A percentile compares a stretch with the other conserved stretches of the same genome.
phyloP scores from a whole-genome alignment of 768 basidiomycete species.

The Collybiopsis luxurians region DNA sequence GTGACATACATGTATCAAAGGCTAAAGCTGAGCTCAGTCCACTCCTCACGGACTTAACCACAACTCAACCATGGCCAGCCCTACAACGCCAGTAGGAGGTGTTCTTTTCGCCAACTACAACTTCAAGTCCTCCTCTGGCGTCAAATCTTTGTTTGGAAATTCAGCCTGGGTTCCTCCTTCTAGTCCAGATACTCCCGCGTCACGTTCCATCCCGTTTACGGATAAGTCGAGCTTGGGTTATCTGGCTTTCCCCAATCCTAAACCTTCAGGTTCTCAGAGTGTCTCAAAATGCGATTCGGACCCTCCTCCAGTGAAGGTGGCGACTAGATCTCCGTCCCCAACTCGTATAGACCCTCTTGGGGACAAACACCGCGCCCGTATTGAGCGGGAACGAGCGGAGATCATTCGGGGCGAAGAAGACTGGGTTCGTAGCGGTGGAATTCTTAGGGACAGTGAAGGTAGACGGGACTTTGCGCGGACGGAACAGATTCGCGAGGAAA shows the following conservation, averaged over 20 bases:
- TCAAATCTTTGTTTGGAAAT: not conserved
- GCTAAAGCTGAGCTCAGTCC: no score
- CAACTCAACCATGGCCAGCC: no score
- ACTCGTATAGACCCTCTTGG: not conserved
- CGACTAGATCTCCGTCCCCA: not conserved
- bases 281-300: not conserved
- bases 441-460: conserved; percentile 49
- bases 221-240: conserved; percentile 1
- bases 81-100: not conserved
- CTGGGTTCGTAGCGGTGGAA: conserved; percentile 59
- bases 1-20: no score
- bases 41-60: no score
- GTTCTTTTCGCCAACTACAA: conserved; percentile 1
- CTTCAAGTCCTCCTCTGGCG: not conserved
- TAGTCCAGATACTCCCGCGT: not conserved
- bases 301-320: not conserved
- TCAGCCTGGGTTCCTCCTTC: conserved; percentile 1
- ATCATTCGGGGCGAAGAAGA: conserved; percentile 42
- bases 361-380: not conserved
- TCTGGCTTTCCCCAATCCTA: not conserved
- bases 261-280: not conserved
- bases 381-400: not conserved
- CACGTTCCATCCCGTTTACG: not conserved
- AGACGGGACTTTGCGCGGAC: conserved; percentile 51
- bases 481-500: conserved; percentile 43